Evolutionary conservation across 495 filamentous ascomycete genomes (phyloP), one percentile per base, ranked within the genome.

Genomic region (Aspergillus egyptiacus): DNA sequence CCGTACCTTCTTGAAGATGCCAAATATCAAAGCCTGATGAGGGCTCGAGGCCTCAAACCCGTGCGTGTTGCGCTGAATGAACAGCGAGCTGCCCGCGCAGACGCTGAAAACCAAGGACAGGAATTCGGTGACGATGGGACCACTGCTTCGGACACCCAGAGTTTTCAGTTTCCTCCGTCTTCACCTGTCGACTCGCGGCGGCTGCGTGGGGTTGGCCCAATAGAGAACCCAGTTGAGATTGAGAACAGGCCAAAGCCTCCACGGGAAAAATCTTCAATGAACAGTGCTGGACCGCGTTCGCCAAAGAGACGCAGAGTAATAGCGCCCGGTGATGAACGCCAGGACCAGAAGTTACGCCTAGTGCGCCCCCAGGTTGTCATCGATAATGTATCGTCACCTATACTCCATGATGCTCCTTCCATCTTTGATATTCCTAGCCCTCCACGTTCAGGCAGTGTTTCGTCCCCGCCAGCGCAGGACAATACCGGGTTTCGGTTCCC

Each of bases 1-100:
- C 86, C 86, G 0, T 90, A 88, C 59, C 61, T 78, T 2, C 56
- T 85, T 5, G 86, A 90, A 55, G 75, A 75, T 54, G 83, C 75
- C n/a, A 77, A 78, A 47, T 87, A 89, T 58, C 70, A 73, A 17
- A 74, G 59, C 6, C 69, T 72, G 7, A 74, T 87, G 60, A 80
- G 75, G 45, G 76, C 76, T 5, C 67, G 81, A 33, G 85, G 85
- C 0, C 50, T 88, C 6, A 79, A 76, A 48, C 84, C 85, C 0
- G 65, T 88, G 27, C 76, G 72, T 38, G 62, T 86, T 27, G 62
- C 67, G 22, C 55, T 56, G 32, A 27, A 54, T 4, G 50, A 39
- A 55, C 39, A 46, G 39, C 42, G 10, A 10, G 17, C 33, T 33
- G 37, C 27, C 20, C 35, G 41, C 14, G 44, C 46, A 39, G 59